phyloP scores from a whole-genome alignment of 2,329 filamentous ascomycete genomes.

The Tolypocladium guangdongense region DNA sequence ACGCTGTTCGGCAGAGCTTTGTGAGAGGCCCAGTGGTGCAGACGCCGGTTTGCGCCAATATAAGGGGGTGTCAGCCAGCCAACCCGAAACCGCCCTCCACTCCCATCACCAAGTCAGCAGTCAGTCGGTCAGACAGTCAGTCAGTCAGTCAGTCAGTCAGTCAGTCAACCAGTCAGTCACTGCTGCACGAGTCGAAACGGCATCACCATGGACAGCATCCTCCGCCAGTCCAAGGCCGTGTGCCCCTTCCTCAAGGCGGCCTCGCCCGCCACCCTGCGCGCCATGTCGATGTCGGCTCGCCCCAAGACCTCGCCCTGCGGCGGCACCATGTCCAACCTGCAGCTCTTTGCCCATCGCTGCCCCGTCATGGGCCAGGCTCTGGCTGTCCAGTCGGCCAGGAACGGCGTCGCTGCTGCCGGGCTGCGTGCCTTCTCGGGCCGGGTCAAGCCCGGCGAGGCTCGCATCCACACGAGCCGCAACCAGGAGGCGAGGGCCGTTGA shows the following conservation, averaged over 20 bases:
- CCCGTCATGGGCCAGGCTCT: slow-evolving; percentile 98
- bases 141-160: too few species aligned
- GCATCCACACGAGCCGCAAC: slow-evolving; percentile 68
- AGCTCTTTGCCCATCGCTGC: slow-evolving; percentile 87
- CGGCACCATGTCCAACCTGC: slow-evolving; percentile 92
- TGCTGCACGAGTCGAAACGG: neutral
- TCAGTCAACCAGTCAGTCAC: too few species aligned
- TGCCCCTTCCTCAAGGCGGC: slow-evolving; percentile 96
- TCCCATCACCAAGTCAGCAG: neutral
- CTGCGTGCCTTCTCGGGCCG: slow-evolving; percentile 41
- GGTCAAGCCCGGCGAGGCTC: slow-evolving; percentile 50
- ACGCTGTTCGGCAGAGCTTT: neutral
- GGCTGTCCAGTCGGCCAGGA: slow-evolving; percentile 64
- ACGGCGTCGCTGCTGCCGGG: slow-evolving; percentile 35
- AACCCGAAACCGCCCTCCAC: neutral
- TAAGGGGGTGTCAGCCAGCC: neutral
- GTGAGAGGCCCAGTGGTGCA: neutral
- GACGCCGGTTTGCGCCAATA: neutral
- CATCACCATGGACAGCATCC: slow-evolving; percentile 72
- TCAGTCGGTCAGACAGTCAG: neutral
- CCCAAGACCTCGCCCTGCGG: slow-evolving; percentile 63
- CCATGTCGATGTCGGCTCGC: slow-evolving; percentile 67
- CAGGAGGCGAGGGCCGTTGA: slow-evolving; percentile 73
- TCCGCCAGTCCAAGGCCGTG: slow-evolving; percentile 92
- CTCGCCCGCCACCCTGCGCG: slow-evolving; percentile 80